Conservation (phyloP, 2,329 filamentous ascomycete genomes). For the Botrytis squamosa region DNA sequence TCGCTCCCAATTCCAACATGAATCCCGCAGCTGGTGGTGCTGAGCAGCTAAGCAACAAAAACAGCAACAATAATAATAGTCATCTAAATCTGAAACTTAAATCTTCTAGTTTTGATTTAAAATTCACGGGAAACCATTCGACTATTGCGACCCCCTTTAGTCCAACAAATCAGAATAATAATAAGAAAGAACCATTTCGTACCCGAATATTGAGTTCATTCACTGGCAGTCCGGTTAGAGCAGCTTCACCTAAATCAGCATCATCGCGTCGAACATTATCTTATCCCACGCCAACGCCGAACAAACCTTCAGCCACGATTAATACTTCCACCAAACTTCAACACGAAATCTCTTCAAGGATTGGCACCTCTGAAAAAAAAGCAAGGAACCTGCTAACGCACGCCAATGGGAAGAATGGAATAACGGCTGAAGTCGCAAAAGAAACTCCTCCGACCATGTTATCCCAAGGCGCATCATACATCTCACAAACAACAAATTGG, state of each 20-base stretch:
- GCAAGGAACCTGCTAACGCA: constrained; percentile 22
- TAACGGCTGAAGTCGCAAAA: constrained; percentile 22
- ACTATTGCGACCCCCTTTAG: constrained; percentile 19
- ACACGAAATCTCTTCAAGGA: constrained; percentile 1
- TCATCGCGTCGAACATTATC: constrained; percentile 21
- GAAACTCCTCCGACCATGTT: constrained; percentile 35
- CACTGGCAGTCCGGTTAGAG: constrained; percentile 15
- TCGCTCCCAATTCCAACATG: background rate
- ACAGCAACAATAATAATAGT: background rate
- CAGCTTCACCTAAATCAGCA: constrained; percentile 13
- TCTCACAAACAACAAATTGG: constrained; percentile 34
- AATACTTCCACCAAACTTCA: constrained; percentile 3
- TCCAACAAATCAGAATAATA: constrained; percentile 13
- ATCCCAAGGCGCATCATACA: constrained; percentile 29
- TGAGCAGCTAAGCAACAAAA: background rate
- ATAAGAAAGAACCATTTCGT: constrained; percentile 20
- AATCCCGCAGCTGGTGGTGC: too few relatives aligned
- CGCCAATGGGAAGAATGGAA: constrained; percentile 25
- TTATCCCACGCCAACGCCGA: constrained; percentile 17
- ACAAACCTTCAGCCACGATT: background rate
- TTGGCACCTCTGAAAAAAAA: constrained; percentile 9
- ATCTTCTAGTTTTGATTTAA: constrained; percentile 21
- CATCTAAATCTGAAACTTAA: constrained; percentile 23
- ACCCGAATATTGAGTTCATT: constrained; percentile 15
- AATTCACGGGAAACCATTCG: constrained; percentile 21